Percentiles rank a stretch among this genome's conserved stretches.
These are phyloP conservation scores for Maudiozyma bulderi DNA, from an alignment of 805 yeast genomes.

Conservation along the genomic window DNA sequence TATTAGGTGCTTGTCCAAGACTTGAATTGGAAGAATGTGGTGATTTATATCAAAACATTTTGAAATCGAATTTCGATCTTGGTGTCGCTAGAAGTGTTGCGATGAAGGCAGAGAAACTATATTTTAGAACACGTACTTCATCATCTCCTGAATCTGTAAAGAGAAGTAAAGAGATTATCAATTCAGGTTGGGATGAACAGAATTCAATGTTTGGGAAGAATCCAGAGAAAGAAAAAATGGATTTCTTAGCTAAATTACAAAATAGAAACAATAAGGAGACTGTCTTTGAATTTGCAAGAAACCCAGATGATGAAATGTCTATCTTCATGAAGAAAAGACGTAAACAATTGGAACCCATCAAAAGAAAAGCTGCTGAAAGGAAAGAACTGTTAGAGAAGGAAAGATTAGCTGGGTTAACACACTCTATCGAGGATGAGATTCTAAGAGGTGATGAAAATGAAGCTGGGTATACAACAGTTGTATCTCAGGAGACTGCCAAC, in stretches of 20 bases:
- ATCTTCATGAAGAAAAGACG: constrained; percentile 82
- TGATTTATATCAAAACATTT: constrained; percentile 58
- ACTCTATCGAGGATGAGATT: constrained; percentile 64
- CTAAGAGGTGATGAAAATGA: constrained; percentile 42
- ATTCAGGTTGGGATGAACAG: constrained; percentile 82
- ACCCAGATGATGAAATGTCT: constrained; percentile 57
- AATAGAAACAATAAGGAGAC: constrained; percentile 74
- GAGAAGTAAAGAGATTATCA: constrained; percentile 68
- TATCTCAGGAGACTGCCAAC: constrained; percentile 31
- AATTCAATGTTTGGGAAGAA: constrained; percentile 72
- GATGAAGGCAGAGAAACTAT: constrained; percentile 77
- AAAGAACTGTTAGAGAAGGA: constrained; percentile 60
- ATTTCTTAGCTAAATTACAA: constrained; percentile 59
- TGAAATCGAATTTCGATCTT: constrained; percentile 61
- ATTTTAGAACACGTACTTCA: constrained; percentile 72
- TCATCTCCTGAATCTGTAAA: constrained; percentile 83
- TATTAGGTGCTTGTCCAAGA: constrained; percentile 78
- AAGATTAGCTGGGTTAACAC: constrained; percentile 64
- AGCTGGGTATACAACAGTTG: constrained; percentile 34
- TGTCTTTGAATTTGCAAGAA: constrained; percentile 78
- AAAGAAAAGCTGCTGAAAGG: constrained; percentile 64
- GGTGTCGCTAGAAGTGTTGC: constrained; percentile 60
- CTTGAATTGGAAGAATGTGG: constrained; percentile 54
- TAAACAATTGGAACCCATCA: constrained; percentile 80
- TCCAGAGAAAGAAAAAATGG: constrained; percentile 61